Evolutionary conservation across 495 filamentous ascomycete species (phyloP).

Genomic region (Podospora comata): DNA sequence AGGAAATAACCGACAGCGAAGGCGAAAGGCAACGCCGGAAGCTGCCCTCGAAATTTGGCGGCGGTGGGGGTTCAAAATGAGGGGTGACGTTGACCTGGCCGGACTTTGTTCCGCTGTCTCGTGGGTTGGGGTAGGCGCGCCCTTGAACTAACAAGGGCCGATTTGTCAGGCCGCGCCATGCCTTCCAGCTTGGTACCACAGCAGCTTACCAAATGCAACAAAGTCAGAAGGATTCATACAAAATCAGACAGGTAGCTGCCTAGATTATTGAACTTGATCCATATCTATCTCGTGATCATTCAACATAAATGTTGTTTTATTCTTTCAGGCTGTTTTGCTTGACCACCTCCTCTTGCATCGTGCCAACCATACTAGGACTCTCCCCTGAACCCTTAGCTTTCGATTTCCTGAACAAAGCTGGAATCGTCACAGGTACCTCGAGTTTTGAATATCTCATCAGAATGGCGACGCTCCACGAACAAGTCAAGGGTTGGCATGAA

Average conservation of each 20-base stretch:
- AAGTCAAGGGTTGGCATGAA: constrained; percentile 34
- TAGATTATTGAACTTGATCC: background rate
- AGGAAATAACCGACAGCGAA: too few relatives aligned
- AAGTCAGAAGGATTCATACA: background rate
- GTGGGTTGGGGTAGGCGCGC: background rate
- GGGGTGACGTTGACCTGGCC: background rate
- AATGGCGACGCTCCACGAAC: constrained; percentile 20
- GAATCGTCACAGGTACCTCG: background rate
- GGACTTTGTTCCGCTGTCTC: background rate
- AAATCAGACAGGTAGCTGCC: background rate
- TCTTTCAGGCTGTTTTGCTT: background rate
- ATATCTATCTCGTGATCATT: background rate
- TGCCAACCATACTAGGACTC: background rate
- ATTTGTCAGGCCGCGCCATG: constrained; percentile 6
- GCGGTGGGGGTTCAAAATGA: background rate
- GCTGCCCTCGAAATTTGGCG: background rate
- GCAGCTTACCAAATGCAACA: background rate
- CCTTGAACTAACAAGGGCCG: background rate
- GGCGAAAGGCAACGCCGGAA: too few relatives aligned
- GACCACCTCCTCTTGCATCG: background rate
- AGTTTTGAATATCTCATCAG: background rate
- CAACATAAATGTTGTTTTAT: background rate
- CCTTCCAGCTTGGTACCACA: background rate
- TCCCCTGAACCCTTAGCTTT: background rate
- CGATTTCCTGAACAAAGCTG: background rate